Evolutionary conservation across 73 alveolate species (phyloP), one percentile per base, ranked within the genome.

Genomic region (Paramecium pentaurelia): DNA sequence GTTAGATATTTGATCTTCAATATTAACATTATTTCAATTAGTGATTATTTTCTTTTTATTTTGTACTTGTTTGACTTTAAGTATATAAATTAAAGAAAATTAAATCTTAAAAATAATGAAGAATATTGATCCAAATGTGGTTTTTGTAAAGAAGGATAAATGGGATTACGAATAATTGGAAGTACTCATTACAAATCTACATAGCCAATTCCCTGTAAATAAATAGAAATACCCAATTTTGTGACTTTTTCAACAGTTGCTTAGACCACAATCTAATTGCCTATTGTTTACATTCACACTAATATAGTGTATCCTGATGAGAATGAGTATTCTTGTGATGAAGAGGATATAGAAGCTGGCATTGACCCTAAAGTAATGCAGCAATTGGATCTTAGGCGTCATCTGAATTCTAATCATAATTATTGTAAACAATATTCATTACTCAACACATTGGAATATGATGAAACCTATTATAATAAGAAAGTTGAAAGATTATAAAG

Each of bases 251-350:
- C 58, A 34, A 36, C 34, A 12, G 60, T 25, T 34, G 36, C 22
- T 36, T 44, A 73, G 34, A 11, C 87, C 32, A 0, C 6, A 44
- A 36, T 73, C 47, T 4, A 73, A 38, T 14, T 80, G 20, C 91
- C 91, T 25, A 22, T 45, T 28, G 30, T 27, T 49, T 80, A 80
- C 51, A 80, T 80, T n/a, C 91, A 80, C 45, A 3, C 45, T 11
- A 80, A 49, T 80, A 80, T 80, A 25, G 91, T 80, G 49, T 80
- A 80, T 18, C 91, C 91, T 45, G 91, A 80, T 47, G 91, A 80
- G 18, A 80, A 80, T 44, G 91, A 80, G 8, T 80, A 80, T 38
- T 80, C 91, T 18, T 80, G 91, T 20, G 91, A 80, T 44, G 91
- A 80, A 45, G 75, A 45, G 12, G 91, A 80, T 22, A 16, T 80